Conservation (phyloP, 768 basidiomycete species). For the Termitomyces sp. region DNA sequence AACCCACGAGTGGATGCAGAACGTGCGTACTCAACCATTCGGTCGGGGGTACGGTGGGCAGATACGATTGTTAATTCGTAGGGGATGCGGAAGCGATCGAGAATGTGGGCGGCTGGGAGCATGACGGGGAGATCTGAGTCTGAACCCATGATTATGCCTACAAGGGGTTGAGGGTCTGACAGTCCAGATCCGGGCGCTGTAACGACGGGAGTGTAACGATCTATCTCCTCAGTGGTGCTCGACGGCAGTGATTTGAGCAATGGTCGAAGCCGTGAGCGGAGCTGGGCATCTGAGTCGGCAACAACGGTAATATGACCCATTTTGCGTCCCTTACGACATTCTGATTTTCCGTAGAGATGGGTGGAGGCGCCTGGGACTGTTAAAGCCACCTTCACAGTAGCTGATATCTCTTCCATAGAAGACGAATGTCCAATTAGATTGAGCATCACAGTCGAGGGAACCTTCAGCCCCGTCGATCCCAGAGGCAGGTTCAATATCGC, state of each 20-base stretch:
- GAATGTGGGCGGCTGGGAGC: constrained; percentile 81
- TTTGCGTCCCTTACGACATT: constrained; percentile 86
- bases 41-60: constrained; percentile 90
- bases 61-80: constrained; percentile 96
- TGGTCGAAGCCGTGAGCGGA: constrained; percentile 64
- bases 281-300: constrained; percentile 74
- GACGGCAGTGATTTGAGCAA: constrained; percentile 67
- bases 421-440: constrained; percentile 88
- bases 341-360: constrained; percentile 94
- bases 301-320: constrained; percentile 97
- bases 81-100: constrained; percentile 78
- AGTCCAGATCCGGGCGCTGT: constrained; percentile 44
- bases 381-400: constrained; percentile 58
- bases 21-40: constrained; percentile 79
- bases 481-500: constrained; percentile 89
- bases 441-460: constrained; percentile 87
- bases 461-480: constrained; percentile 84
- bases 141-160: constrained; percentile 97
- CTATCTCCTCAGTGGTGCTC: constrained; percentile 42
- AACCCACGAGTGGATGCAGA: constrained; percentile 66
- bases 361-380: constrained; percentile 69
- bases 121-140: constrained; percentile 97
- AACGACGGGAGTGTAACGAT: constrained; percentile 46
- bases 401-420: constrained; percentile 54
- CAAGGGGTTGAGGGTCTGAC: constrained; percentile 69